A percentile compares a stretch with the other conserved stretches of the same genome.
Conservation (phyloP, 768 basidiomycete genomes). For the Auricularia sp. region DNA sequence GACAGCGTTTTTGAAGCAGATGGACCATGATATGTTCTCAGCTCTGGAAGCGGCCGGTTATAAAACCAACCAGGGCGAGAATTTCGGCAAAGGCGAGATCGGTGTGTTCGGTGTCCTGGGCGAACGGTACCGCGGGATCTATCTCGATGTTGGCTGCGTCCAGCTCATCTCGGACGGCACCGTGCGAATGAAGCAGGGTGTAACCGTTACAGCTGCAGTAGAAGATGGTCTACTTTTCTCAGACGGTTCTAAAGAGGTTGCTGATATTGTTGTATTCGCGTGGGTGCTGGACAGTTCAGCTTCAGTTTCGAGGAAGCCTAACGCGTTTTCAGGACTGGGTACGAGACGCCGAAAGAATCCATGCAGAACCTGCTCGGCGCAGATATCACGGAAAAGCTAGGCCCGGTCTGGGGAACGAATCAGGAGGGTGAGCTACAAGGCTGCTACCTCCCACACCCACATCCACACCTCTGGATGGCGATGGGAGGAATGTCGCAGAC, state of each 20-base stretch:
- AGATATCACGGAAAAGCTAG: not conserved
- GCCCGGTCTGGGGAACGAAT: constrained; percentile 3
- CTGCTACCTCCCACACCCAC: not conserved
- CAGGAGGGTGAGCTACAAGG: constrained; percentile 1
- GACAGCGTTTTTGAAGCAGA: not conserved
- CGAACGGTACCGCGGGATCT: not conserved
- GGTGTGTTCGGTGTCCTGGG: not conserved
- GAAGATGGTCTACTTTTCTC: constrained; percentile 5
- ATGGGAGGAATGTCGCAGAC: not conserved
- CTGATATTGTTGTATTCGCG: constrained; percentile 11
- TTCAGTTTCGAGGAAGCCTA: not conserved
- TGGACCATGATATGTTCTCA: not conserved
- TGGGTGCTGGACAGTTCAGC: not conserved
- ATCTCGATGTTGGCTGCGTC: constrained; percentile 14
- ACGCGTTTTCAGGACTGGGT: not conserved
- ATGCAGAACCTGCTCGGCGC: constrained; percentile 1
- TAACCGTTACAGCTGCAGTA: constrained; percentile 4
- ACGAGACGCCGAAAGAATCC: not conserved
- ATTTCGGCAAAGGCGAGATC: not conserved
- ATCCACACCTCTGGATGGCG: not conserved
- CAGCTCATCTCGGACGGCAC: constrained; percentile 14
- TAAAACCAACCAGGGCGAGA: not conserved
- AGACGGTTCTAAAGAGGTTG: constrained; percentile 9
- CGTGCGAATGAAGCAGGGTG: constrained; percentile 15
- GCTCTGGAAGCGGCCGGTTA: not conserved